Base-by-base conservation (phyloP, 208 protist genomes). In the Trypanosoma lewisi region DNA sequence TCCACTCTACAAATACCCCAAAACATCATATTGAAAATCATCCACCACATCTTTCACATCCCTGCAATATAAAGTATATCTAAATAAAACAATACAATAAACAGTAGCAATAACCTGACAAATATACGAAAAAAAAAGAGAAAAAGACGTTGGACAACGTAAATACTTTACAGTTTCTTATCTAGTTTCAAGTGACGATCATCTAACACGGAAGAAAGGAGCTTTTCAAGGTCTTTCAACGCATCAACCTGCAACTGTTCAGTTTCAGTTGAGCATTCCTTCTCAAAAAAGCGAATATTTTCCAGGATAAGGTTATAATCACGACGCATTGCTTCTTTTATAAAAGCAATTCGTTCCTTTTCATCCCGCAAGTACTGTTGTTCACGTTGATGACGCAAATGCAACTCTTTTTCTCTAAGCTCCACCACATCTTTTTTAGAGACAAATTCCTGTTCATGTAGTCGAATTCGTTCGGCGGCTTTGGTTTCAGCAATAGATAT, bases 381-480 rank as follows among this genome's bases (percentile, higher is more conserved):
- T 27, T 80, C 74, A 14, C 58, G 63, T 25, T 63, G 68, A 11
- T 66, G 27, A 45, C 52, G 62, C 23, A 54, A 67, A 36, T 34
- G 48, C 3, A 70, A 2, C 37, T 81, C 75, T 0, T 61, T 60
- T 58, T 77, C 75, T 33, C 47, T 63, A 6, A 81, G 50, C 8
- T 49, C 62, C 4, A 73, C 28, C 19, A 75, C 16, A 6, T 70
- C 63, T 45, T 36, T 62, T 66, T 57, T 55, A 12, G 47, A 59
- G 14, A 47, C 33, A 23, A 58, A 14, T n/a, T 62, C 69, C n/a
- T 63, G 9, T 47, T 63, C 53, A 42, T 23, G 8, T 37, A 55
- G 12, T 17, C 45, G 25, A 33, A 64, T 45, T 25, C 56, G 28
- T 48, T 54, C 50, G 49, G 16, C n/a, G 17, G 34, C 55, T 14